Evolutionary conservation across 2,329 filamentous ascomycete genomes (phyloP).

Genomic region (Fragosphaeria purpurea): DNA sequence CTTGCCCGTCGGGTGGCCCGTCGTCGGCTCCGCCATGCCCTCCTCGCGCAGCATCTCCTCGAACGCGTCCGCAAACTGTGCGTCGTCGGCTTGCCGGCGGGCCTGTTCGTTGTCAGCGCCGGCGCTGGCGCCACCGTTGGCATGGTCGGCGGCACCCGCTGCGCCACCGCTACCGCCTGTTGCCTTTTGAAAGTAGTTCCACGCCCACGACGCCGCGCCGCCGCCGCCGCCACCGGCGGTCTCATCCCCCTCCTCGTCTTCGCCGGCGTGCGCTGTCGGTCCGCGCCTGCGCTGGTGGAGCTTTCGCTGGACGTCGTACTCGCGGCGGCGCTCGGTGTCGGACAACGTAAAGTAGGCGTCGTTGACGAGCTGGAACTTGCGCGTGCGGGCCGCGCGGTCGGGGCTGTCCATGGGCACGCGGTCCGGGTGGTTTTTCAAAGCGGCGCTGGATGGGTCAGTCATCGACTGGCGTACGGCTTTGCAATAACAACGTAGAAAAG

Average conservation of each 20-base stretch:
- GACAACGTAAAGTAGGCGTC: slow-evolving; percentile 53
- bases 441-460: slow-evolving; percentile 45
- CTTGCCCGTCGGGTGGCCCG: slow-evolving; percentile 50
- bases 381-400: slow-evolving; percentile 71
- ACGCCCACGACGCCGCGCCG: slow-evolving; percentile 56
- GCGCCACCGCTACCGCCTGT: slow-evolving; percentile 16
- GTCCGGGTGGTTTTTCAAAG: slow-evolving; percentile 87
- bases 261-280: not conserved
- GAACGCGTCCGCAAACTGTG: slow-evolving; percentile 82
- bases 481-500: not conserved
- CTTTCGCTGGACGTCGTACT: slow-evolving; percentile 69
- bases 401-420: slow-evolving; percentile 76
- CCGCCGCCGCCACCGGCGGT: slow-evolving; percentile 18
- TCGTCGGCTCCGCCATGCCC: slow-evolving; percentile 64
- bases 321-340: slow-evolving; percentile 62
- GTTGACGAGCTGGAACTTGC: slow-evolving; percentile 37
- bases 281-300: slow-evolving; percentile 26
- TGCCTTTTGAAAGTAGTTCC: slow-evolving; percentile 44
- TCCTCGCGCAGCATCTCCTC: slow-evolving; percentile 86
- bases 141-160: no score
- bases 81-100: slow-evolving; percentile 52
- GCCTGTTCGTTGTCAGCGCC: slow-evolving; percentile 19
- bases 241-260: not conserved
- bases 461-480: no score
- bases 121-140: slow-evolving; percentile 27